phyloP scores from a whole-genome alignment of 139 green algal species.

The Picochlorum costavermella region DNA sequence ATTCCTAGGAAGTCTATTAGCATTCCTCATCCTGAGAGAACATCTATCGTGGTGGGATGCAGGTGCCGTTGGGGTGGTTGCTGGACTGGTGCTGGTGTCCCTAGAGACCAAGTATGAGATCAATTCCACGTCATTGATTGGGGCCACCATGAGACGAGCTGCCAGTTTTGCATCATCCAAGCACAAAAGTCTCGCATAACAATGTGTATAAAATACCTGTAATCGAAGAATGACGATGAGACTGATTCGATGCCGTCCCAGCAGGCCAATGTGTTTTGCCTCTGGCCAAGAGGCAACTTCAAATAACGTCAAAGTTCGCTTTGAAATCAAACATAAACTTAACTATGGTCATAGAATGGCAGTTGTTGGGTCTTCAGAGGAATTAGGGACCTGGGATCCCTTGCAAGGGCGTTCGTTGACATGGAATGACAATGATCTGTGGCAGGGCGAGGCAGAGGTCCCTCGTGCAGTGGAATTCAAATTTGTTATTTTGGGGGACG shows the following conservation, averaged over 20 bases:
- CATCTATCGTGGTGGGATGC: constrained; percentile 41
- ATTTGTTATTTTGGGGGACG: constrained; percentile 20
- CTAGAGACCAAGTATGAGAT: background rate
- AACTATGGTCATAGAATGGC: constrained; percentile 25
- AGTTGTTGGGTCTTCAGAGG: constrained; percentile 30
- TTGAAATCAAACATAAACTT: constrained; percentile 11
- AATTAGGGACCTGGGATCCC: constrained; percentile 35
- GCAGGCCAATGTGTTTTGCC: background rate
- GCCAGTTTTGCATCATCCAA: too few species aligned
- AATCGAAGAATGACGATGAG: background rate
- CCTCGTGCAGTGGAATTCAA: constrained; percentile 33
- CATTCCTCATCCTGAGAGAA: constrained; percentile 46
- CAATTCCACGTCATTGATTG: constrained; percentile 1
- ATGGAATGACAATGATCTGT: constrained; percentile 46
- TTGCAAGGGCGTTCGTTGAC: constrained; percentile 15
- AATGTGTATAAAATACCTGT: background rate
- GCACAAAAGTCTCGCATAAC: background rate
- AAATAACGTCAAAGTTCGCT: too few species aligned
- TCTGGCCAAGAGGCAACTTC: background rate
- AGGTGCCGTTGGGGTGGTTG: constrained; percentile 47
- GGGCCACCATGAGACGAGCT: background rate
- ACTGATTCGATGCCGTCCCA: background rate
- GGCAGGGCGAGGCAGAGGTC: constrained; percentile 31
- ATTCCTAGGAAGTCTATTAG: constrained; percentile 52
- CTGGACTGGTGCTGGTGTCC: constrained; percentile 43